Evolutionary conservation across 1,284 basidiomycete genomes (phyloP).

Genomic region (Microbotryum saponariae): DNA sequence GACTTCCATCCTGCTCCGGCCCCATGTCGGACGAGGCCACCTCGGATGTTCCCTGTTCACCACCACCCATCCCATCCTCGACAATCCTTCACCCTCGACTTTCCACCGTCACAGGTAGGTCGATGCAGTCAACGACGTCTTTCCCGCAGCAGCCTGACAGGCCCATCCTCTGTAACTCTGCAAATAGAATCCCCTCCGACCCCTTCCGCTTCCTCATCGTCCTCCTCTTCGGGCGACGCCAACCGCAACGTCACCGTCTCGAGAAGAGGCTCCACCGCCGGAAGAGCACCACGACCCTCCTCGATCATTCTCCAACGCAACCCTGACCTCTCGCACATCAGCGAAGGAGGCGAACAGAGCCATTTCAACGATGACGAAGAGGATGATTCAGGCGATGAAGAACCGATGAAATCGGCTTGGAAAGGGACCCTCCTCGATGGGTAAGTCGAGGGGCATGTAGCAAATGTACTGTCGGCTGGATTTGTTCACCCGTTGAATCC

Average conservation of each 20-base stretch:
- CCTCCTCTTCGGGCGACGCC: background rate
- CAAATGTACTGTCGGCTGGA: too few species aligned
- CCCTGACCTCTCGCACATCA: conserved; percentile 19
- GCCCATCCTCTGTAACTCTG: background rate
- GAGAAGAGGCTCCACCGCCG: conserved; percentile 8
- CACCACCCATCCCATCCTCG: background rate
- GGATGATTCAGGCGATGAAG: conserved; percentile 4
- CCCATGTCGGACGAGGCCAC: background rate
- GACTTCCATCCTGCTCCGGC: background rate
- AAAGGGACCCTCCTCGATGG: too few species aligned
- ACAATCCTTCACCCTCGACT: too few species aligned
- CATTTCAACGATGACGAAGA: conserved; percentile 19
- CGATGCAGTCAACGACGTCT: background rate
- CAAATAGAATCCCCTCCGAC: background rate
- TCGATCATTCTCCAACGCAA: conserved; percentile 8
- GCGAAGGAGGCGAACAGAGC: conserved; percentile 22
- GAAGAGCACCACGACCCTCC: background rate
- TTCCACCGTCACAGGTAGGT: too few species aligned
- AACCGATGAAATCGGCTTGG: background rate
- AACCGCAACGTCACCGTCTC: conserved; percentile 8
- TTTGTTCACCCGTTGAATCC: too few species aligned
- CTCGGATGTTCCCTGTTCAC: background rate
- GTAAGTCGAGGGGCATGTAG: too few species aligned
- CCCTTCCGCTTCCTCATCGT: background rate
- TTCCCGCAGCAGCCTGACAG: background rate